phyloP scores from a whole-genome alignment of 202 grass and related monocot genomes.

The Saccharum hybrid region DNA sequence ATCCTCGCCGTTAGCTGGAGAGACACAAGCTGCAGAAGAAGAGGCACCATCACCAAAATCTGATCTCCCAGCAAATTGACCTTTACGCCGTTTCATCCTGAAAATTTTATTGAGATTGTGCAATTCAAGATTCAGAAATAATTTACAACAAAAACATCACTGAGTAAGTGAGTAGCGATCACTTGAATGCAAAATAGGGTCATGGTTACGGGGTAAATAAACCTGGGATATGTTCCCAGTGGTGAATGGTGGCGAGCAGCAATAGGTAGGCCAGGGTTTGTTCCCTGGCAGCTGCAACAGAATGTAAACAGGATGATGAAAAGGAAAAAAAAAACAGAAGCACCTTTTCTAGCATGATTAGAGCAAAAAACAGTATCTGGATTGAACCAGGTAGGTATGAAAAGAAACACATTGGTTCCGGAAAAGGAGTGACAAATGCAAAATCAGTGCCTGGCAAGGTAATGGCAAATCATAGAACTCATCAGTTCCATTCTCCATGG shows the following conservation, averaged over 20 bases:
- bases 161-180: background rate
- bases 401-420: background rate
- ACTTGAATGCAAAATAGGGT: slow-evolving; percentile 16
- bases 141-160: slow-evolving; percentile 10
- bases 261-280: slow-evolving; percentile 2
- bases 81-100: slow-evolving; percentile 77
- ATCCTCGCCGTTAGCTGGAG: slow-evolving; percentile 44
- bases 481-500: slow-evolving; percentile 20
- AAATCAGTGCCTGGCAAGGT: slow-evolving; percentile 13
- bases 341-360: background rate
- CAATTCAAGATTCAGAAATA: slow-evolving; percentile 29
- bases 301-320: background rate
- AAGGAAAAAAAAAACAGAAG: background rate
- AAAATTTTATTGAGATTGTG: slow-evolving; percentile 14
- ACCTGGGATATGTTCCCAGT: slow-evolving; percentile 8
- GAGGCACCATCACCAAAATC: slow-evolving; percentile 55
- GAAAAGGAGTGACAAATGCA: background rate
- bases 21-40: slow-evolving; percentile 47
- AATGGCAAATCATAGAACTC: slow-evolving; percentile 1
- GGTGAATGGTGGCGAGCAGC: background rate
- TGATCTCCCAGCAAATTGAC: slow-evolving; percentile 69
- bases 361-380: background rate
- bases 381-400: background rate
- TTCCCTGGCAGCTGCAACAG: slow-evolving; percentile 8
- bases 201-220: slow-evolving; percentile 25